Conservation (phyloP, 169 alveolate species). For the Condylostoma magnum region DNA sequence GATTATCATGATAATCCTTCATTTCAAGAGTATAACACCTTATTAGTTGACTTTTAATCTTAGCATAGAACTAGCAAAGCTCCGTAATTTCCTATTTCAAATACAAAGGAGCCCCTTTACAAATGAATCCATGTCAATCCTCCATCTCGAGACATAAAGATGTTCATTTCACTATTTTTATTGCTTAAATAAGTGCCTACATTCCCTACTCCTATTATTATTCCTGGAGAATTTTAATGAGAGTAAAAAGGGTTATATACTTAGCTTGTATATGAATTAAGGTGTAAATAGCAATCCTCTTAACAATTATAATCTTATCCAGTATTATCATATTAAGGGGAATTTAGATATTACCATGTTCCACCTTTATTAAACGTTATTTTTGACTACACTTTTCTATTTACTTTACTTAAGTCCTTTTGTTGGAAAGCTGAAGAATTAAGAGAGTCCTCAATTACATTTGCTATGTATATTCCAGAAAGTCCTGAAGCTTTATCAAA, state of each 20-base stretch:
- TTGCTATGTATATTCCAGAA: slow-evolving; percentile 71
- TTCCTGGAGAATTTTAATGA: slow-evolving; percentile 51
- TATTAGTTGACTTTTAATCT: slow-evolving; percentile 43
- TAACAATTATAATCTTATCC: slow-evolving; percentile 48
- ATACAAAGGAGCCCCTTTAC: slow-evolving; percentile 64
- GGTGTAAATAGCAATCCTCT: slow-evolving; percentile 60
- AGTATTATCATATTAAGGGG: slow-evolving; percentile 56
- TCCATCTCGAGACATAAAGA: slow-evolving; percentile 74
- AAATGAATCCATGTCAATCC: slow-evolving; percentile 76
- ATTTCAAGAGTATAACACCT: slow-evolving; percentile 49
- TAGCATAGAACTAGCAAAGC: slow-evolving; percentile 58
- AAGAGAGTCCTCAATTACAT: slow-evolving; percentile 33
- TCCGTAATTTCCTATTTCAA: slow-evolving; percentile 77
- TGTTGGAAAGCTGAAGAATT: background rate
- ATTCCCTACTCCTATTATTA: slow-evolving; percentile 71
- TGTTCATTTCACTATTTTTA: slow-evolving; percentile 44
- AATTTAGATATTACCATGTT: slow-evolving; percentile 54
- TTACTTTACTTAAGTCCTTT: background rate
- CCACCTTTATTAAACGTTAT: slow-evolving; percentile 75
- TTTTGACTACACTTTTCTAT: slow-evolving; percentile 1
- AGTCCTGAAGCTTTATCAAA: slow-evolving; percentile 59
- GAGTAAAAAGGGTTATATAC: slow-evolving; percentile 63
- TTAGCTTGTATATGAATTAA: slow-evolving; percentile 50
- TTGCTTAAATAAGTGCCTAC: slow-evolving; percentile 48
- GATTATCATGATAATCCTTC: slow-evolving; percentile 69